Evolutionary conservation across 2,329 filamentous ascomycete species (phyloP), one percentile per base, ranked within the genome.

Genomic region (Beauveria caledonica): DNA sequence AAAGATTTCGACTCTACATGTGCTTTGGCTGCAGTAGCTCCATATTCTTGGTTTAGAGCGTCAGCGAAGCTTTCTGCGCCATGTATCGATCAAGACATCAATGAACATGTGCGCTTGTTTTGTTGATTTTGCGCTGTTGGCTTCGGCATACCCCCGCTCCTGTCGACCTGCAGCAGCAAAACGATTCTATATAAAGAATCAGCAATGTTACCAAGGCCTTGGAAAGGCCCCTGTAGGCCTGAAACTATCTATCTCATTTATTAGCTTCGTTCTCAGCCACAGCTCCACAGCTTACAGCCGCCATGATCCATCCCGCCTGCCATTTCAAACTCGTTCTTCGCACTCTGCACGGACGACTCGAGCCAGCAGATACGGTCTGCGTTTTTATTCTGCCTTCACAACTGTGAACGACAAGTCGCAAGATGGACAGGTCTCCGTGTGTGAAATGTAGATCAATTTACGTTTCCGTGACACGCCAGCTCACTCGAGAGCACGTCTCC

Each of bases 301-400:
- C 74, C 2, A 53, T 76, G 29, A 33, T 33, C 3, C 29, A 3
- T 33, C 29, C 27, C 9, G 27, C 27, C 10, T 29, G 27, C 9
- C 27, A 29, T 29, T 29, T 3, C 9, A 29, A 9, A 33, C 25
- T 33, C 29, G 5, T 33, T 11, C 2, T 13, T 4, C 5, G 76
- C 76, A 1, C 66, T 79, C 23, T 69, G 72, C 55, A 74, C 79
- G 3, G 75, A 78, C 61, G 64, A 66, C 27, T 85, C 63, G 78
- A 77, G 64, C 74, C 80, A 17, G 33, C 11, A 13, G 33, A 36
- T 36, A 36, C 33, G 4, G 11, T 13, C 33, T 36, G 33, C 4
- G 4, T 13, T 13, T 36, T 33, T 9, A 11, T 11, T 33, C 9
- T 11, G 1, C 10, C 11, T 33, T 33, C 3, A 10, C 9, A 10